phyloP scores from a whole-genome alignment of 2,329 filamentous ascomycete genomes.

The Bretziella fagacearum region DNA sequence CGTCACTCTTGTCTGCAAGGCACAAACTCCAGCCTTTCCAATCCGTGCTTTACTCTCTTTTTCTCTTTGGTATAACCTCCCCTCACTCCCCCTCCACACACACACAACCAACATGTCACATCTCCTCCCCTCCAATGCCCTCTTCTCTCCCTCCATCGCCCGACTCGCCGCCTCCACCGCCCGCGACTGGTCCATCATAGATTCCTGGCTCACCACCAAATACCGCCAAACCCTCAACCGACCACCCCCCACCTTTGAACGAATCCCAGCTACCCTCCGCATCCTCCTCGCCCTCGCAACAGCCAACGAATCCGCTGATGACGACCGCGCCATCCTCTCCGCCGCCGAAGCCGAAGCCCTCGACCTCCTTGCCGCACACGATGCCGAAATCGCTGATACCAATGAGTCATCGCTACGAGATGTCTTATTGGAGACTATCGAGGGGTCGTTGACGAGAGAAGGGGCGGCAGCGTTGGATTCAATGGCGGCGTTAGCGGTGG shows the following conservation, averaged over 20 bases:
- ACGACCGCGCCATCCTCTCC: constrained; percentile 43
- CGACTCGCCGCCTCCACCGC: constrained; percentile 65
- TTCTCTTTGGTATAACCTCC: neutral
- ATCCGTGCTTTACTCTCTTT: neutral
- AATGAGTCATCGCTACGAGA: constrained; percentile 16
- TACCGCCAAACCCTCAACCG: constrained; percentile 32
- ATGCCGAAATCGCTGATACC: constrained; percentile 10
- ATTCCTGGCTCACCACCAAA: constrained; percentile 62
- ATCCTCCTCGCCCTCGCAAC: constrained; percentile 56
- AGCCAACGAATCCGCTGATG: constrained; percentile 62
- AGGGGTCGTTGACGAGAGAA: constrained; percentile 30
- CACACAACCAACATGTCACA: constrained; percentile 22
- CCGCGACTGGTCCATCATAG: constrained; percentile 82
- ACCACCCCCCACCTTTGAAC: constrained; percentile 58
- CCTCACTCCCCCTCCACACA: neutral
- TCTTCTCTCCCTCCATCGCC: constrained; percentile 51
- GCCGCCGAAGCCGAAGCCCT: constrained; percentile 44
- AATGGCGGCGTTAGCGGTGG: constrained; percentile 35
- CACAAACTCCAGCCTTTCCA: no score
- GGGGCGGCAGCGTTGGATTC: constrained; percentile 29
- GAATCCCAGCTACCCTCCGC: constrained; percentile 68
- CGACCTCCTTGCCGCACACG: constrained; percentile 26
- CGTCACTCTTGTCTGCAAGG: no score
- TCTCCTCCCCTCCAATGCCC: constrained; percentile 29
- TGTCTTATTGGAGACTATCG: constrained; percentile 35